A percentile compares a stretch with the other conserved stretches of the same genome.
These are phyloP conservation scores for Suillus fuscotomentosus DNA, from an alignment of 768 basidiomycete species.

Conservation along the genomic window DNA sequence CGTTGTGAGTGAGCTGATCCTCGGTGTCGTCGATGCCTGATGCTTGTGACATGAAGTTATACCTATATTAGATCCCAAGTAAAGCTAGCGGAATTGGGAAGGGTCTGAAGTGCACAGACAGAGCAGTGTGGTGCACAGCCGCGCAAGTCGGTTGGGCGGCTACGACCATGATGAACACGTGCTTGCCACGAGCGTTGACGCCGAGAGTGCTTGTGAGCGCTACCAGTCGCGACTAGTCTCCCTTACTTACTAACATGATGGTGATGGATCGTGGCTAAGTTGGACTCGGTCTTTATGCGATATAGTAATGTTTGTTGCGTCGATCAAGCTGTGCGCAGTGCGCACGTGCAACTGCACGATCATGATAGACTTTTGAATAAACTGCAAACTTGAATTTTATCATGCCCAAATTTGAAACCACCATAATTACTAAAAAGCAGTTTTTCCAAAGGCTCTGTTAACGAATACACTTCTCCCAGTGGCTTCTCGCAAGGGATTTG, in stretches of 20 bases:
- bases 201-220: neutral
- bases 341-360: too few relatives aligned
- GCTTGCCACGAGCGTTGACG: neutral
- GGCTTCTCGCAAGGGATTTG: neutral
- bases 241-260: neutral
- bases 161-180: neutral
- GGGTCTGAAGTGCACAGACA: neutral
- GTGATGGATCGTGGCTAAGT: too few relatives aligned
- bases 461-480: neutral
- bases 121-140: neutral
- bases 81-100: neutral
- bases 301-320: too few relatives aligned
- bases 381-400: too few relatives aligned
- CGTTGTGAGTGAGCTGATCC: neutral
- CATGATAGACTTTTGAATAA: too few relatives aligned
- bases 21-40: neutral
- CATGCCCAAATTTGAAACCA: too few relatives aligned
- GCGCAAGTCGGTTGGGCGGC: neutral
- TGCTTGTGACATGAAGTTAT: neutral
- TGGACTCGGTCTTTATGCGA: too few relatives aligned
- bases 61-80: neutral
- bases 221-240: neutral
- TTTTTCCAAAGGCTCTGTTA: neutral
- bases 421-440: too few relatives aligned
- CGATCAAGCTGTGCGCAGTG: too few relatives aligned